Base-by-base conservation (phyloP, 495 filamentous ascomycete species). In the Apodospora peruviana region DNA sequence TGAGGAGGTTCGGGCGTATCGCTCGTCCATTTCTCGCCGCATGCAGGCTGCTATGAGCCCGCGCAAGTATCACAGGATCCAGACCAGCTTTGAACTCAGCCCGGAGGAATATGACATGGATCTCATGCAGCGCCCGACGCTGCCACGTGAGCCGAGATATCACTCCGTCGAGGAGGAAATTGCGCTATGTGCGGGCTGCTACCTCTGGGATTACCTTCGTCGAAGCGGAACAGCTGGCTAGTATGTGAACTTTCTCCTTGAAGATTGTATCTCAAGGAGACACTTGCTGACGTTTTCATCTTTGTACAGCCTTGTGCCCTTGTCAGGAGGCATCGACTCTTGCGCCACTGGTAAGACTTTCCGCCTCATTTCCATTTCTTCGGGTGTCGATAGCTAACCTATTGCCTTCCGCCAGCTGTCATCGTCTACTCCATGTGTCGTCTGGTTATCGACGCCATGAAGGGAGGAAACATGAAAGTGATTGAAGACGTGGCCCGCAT, bases 381-480 rank as follows among this genome's bases (percentile, higher is more conserved):
- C n/a, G n/a, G n/a, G n/a, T n/a, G n/a, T n/a, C n/a, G n/a, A n/a
- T n/a, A n/a, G n/a, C n/a, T n/a, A n/a, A n/a, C n/a, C n/a, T 36
- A 14, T 51, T 62, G 12, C 19, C 22, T 9, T 17, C 2, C 2
- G n/a, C 16, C 2, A 9, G 75, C 82, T 5, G 68, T 76, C 0
- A 87, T 91, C 43, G 86, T 90, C 11, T 82, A 79, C 66, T 85
- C 80, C 1, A 93, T 93, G 89, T 86, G 82, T 38, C 71, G 87
- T 14, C 71, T 90, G 4, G 88, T 90, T 2, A 69, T 88, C 12
- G 62, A 80, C 18, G 88, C 84, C 1, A 71, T 88, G 21, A 50
- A 73, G 18, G 69, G 77, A 32, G 84, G 80, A 0, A 76, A 73
- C 39, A 12, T 41, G 16, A 81, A 88, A 53, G 90, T 91, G 2